Evolutionary conservation across 192 early-diverging fungal genomes (phyloP).

Genomic region (Haplosporangium gracile): DNA sequence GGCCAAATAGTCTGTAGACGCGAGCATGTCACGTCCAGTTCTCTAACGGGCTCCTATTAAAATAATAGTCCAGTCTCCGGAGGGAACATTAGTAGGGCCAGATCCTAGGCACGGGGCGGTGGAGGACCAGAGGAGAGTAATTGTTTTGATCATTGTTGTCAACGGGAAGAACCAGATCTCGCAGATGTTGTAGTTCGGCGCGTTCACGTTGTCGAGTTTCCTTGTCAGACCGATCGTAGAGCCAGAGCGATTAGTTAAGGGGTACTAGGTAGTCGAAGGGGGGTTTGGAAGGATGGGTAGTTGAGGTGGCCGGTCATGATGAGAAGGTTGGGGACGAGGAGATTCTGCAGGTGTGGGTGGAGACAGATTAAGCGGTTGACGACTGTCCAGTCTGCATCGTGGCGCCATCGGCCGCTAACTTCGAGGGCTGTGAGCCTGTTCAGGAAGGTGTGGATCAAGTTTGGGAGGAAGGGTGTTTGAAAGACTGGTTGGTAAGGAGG

Average conservation of each 20-base stretch:
- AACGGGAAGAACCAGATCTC: not conserved
- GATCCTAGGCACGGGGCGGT: not conserved
- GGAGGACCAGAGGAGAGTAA: not conserved
- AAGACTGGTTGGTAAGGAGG: too few relatives aligned
- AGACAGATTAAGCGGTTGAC: not conserved
- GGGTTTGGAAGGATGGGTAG: not conserved
- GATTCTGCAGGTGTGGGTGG: not conserved
- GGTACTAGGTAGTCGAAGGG: not conserved
- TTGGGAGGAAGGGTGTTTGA: not conserved
- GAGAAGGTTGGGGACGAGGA: not conserved
- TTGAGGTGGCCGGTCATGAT: not conserved
- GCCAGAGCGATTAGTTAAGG: not conserved
- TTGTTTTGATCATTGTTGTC: not conserved
- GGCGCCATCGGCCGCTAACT: not conserved
- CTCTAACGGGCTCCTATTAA: not conserved
- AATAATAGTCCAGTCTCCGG: not conserved
- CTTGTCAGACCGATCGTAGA: not conserved
- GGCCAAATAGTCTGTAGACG: not conserved
- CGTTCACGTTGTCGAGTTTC: not conserved
- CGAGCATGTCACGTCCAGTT: not conserved
- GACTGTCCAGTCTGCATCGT: not conserved
- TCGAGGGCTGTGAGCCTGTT: not conserved
- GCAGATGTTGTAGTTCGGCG: not conserved
- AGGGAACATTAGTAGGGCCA: not conserved
- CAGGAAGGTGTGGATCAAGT: not conserved